phyloP scores from a whole-genome alignment of 2,329 filamentous ascomycete species.

The Simplicillium aogashimaense region DNA sequence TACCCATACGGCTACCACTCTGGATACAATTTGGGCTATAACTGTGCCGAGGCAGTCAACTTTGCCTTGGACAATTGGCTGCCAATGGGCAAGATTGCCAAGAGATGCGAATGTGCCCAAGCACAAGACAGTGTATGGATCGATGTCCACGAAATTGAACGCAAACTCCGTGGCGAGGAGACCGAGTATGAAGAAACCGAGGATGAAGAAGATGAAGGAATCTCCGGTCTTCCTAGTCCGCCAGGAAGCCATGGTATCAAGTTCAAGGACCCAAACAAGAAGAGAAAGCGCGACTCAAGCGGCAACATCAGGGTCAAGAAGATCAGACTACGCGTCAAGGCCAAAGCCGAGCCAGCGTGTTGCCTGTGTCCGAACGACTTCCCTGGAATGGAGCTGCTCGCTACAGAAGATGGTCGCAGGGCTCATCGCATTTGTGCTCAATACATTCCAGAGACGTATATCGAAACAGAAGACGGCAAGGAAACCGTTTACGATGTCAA shows the following conservation, averaged over 20 bases:
- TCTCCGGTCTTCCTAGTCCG: constrained; percentile 67
- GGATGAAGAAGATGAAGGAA: constrained; percentile 51
- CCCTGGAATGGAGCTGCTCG: constrained; percentile 68
- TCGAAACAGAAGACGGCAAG: constrained; percentile 59
- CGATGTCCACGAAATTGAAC: constrained; percentile 90
- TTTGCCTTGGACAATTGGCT: constrained; percentile 95
- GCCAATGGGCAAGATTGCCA: constrained; percentile 87
- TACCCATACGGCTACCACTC: constrained; percentile 99
- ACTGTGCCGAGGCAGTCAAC: constrained; percentile 97
- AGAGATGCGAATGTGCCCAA: constrained; percentile 91
- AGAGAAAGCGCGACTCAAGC: constrained; percentile 40
- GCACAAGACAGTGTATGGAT: constrained; percentile 98
- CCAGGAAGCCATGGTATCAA: constrained; percentile 65
- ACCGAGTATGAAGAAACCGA: constrained; percentile 76
- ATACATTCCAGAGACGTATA: constrained; percentile 86
- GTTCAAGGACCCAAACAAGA: constrained; percentile 45
- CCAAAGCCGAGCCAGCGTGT: constrained; percentile 68
- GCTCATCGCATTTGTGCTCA: constrained; percentile 83
- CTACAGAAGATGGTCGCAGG: constrained; percentile 78
- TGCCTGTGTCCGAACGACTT: constrained; percentile 88
- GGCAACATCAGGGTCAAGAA: constrained; percentile 58
- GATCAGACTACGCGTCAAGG: constrained; percentile 66
- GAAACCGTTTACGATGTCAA: constrained; percentile 71
- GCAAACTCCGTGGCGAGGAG: constrained; percentile 82
- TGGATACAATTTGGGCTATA: constrained; percentile 95